Percentiles rank a stretch among this genome's conserved stretches.
Evolutionary conservation across 176 grass and related monocot species (phyloP).

Genomic region (Dactylis glomerata): DNA sequence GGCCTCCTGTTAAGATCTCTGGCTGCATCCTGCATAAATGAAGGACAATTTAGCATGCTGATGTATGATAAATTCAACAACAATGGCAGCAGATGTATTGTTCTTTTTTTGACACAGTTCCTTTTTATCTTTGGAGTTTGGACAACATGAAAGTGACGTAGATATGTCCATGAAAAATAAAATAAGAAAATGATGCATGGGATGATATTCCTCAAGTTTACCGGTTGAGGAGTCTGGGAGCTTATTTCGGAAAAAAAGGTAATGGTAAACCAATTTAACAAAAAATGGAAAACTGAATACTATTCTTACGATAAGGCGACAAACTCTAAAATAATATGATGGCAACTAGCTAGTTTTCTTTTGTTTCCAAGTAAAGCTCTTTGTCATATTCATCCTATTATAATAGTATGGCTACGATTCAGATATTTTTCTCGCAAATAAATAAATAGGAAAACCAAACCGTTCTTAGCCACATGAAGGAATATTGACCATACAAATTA

Average conservation of each 20-base stretch:
- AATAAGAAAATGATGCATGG: background rate
- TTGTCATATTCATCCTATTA: background rate
- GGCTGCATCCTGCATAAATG: slow-evolving; percentile 48
- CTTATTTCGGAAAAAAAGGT: slow-evolving; percentile 15
- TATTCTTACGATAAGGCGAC: background rate
- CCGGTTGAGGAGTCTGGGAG: background rate
- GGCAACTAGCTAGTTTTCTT: background rate
- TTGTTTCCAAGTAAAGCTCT: slow-evolving; percentile 11
- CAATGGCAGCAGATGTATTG: background rate
- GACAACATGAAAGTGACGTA: background rate
- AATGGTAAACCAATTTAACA: slow-evolving; percentile 8
- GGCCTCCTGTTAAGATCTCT: slow-evolving; percentile 48
- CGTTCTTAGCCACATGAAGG: slow-evolving; percentile 21
- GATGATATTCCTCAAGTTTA: background rate
- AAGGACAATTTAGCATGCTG: slow-evolving; percentile 10
- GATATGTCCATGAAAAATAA: slow-evolving; percentile 12
- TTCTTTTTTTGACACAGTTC: background rate
- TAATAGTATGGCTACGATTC: background rate
- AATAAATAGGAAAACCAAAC: background rate
- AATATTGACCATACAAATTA: slow-evolving; percentile 11
- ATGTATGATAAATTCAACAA: background rate
- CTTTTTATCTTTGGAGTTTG: background rate
- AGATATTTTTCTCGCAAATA: background rate
- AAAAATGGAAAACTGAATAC: background rate
- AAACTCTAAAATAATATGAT: background rate